Percentiles rank a stretch among this genome's conserved stretches.
Evolutionary conservation across 805 yeast genomes (phyloP).

Genomic region (Starmerella tilneyi): DNA sequence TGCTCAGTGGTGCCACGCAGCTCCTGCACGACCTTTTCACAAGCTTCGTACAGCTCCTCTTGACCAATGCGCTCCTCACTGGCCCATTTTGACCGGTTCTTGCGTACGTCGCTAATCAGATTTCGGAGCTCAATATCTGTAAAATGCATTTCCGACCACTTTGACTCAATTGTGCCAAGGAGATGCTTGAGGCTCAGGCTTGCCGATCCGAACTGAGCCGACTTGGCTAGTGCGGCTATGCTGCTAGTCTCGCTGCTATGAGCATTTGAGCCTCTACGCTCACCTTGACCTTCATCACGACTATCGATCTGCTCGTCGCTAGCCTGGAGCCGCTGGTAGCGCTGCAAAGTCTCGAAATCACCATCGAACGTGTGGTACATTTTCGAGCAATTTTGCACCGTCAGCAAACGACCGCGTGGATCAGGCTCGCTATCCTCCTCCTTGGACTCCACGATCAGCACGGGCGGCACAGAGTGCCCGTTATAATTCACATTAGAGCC

Average conservation of each 20-base stretch:
- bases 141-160: constrained; percentile 59
- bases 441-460: constrained; percentile 18
- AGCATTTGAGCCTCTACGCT: background rate
- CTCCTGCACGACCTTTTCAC: constrained; percentile 88
- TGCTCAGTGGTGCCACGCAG: constrained; percentile 89
- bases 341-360: constrained; percentile 61
- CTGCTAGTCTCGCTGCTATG: constrained; percentile 22
- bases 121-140: constrained; percentile 77
- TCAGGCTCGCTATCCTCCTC: constrained; percentile 24
- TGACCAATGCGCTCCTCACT: constrained; percentile 92
- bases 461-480: background rate
- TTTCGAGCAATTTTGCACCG: constrained; percentile 41
- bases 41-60: constrained; percentile 94
- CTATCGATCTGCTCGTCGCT: constrained; percentile 57
- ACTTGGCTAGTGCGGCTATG: constrained; percentile 18
- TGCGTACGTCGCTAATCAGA: constrained; percentile 82
- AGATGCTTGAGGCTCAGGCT: constrained; percentile 70
- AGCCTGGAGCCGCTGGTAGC: constrained; percentile 66
- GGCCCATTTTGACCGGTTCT: constrained; percentile 95
- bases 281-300: constrained; percentile 16
- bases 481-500: too few relatives aligned
- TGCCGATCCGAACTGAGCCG: constrained; percentile 58
- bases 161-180: constrained; percentile 62
- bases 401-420: constrained; percentile 25
- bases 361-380: constrained; percentile 58